Conservation (phyloP, 2,329 filamentous ascomycete species). For the Penicillium sp. region DNA sequence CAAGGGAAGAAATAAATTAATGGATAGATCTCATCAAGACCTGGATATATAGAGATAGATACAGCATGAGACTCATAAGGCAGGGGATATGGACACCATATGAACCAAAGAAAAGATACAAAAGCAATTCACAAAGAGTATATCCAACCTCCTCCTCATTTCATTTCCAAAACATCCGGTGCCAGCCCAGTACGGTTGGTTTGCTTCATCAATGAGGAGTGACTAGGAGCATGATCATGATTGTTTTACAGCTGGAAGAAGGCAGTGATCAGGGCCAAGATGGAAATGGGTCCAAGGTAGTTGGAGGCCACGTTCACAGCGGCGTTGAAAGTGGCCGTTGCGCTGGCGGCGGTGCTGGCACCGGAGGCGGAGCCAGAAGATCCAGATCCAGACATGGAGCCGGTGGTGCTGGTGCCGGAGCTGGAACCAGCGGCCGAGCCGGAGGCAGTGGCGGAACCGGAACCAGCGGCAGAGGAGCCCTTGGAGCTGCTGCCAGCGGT, state of each 20-base stretch:
- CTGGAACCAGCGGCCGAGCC: constrained; percentile 14
- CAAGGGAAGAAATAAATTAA: neutral
- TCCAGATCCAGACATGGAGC: constrained; percentile 6
- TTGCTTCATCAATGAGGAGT: constrained; percentile 20
- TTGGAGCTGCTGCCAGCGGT: constrained; percentile 9
- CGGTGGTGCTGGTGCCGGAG: constrained; percentile 9
- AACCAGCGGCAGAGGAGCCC: constrained; percentile 12
- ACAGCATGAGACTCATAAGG: constrained; percentile 2
- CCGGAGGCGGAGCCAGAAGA: constrained; percentile 9
- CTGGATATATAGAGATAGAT: constrained; percentile 3
- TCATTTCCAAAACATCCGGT: constrained; percentile 13
- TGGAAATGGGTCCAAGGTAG: constrained; percentile 23
- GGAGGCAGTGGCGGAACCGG: constrained; percentile 13
- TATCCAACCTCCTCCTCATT: constrained; percentile 13
- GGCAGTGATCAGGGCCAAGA: constrained; percentile 27
- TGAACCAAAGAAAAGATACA: constrained; percentile 6
- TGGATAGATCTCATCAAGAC: neutral
- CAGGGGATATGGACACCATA: constrained; percentile 6
- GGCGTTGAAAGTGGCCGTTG: constrained; percentile 17
- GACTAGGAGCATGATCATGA: constrained; percentile 9
- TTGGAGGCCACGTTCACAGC: constrained; percentile 22
- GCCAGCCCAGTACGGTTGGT: constrained; percentile 22
- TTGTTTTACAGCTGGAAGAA: constrained; percentile 31
- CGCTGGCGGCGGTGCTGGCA: constrained; percentile 9
- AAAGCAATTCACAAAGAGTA: constrained; percentile 1